Conservation (phyloP, 2,329 filamentous ascomycete species). For the Diaporthe capsici region DNA sequence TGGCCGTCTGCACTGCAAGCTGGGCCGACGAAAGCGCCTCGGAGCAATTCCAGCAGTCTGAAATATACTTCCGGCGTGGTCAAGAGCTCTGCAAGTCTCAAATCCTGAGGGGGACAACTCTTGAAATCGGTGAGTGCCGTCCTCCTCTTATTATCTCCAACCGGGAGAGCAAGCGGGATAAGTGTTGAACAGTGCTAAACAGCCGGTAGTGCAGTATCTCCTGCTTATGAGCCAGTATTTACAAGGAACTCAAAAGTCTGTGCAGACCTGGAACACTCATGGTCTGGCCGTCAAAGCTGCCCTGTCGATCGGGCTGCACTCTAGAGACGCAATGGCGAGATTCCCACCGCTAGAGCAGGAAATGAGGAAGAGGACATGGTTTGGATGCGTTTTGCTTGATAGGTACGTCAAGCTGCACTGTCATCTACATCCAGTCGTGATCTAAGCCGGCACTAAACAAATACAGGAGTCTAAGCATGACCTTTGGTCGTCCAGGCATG, state of each 20-base stretch:
- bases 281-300: background rate
- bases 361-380: slow-evolving; percentile 1
- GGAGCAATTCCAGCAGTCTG: background rate
- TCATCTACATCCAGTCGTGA: background rate
- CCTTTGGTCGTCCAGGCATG: background rate
- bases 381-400: background rate
- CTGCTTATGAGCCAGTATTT: background rate
- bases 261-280: background rate
- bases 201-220: background rate
- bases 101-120: background rate
- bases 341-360: background rate
- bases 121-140: background rate
- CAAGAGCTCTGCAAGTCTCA: background rate
- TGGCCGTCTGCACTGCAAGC: slow-evolving; percentile 1
- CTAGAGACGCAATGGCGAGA: background rate
- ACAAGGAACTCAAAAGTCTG: background rate
- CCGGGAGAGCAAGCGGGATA: background rate
- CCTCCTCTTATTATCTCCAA: background rate
- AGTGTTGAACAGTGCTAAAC: background rate
- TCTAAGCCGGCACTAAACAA: background rate
- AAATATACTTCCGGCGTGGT: background rate
- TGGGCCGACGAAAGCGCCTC: background rate
- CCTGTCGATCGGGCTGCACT: slow-evolving; percentile 2
- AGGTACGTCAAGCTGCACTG: background rate
- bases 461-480: background rate